phyloP scores from a whole-genome alignment of 345 rosid species.

The Pistacia atlantica region DNA sequence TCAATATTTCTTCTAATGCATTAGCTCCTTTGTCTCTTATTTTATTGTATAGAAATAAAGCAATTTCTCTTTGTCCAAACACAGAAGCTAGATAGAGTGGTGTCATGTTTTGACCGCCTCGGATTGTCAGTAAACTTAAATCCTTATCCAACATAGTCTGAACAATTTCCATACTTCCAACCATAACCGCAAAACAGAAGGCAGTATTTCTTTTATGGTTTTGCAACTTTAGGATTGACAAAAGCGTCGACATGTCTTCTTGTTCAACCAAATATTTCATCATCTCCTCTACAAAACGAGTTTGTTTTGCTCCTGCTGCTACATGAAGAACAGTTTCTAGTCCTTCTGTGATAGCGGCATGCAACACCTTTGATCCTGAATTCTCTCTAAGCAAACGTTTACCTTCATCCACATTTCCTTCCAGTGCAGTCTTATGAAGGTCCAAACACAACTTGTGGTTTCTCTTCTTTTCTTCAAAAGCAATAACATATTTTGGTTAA shows the following conservation, averaged over 20 bases:
- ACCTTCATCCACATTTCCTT: background rate
- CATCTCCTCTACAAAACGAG: background rate
- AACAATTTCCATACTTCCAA: background rate
- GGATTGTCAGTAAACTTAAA: background rate
- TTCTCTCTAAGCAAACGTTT: background rate
- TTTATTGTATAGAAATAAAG: background rate
- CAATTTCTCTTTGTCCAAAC: background rate
- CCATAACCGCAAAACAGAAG: background rate
- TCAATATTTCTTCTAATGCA: background rate
- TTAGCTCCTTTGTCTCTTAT: too few relatives aligned
- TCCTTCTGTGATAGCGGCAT: too few relatives aligned
- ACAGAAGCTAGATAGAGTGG: slow-evolving; percentile 10
- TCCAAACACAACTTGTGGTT: background rate
- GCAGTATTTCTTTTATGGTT: background rate
- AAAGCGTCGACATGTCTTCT: too few relatives aligned
- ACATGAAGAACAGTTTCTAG: background rate
- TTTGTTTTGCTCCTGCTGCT: background rate
- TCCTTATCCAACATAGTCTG: background rate
- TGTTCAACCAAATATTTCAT: too few relatives aligned
- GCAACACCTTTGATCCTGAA: background rate
- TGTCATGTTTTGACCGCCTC: background rate
- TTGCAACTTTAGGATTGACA: background rate
- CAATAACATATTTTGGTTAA: too few relatives aligned
- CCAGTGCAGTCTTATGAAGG: background rate
- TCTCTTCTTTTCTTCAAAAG: too few relatives aligned